Conservation (phyloP, 768 basidiomycete species). For the Lentinula aciculospora region DNA sequence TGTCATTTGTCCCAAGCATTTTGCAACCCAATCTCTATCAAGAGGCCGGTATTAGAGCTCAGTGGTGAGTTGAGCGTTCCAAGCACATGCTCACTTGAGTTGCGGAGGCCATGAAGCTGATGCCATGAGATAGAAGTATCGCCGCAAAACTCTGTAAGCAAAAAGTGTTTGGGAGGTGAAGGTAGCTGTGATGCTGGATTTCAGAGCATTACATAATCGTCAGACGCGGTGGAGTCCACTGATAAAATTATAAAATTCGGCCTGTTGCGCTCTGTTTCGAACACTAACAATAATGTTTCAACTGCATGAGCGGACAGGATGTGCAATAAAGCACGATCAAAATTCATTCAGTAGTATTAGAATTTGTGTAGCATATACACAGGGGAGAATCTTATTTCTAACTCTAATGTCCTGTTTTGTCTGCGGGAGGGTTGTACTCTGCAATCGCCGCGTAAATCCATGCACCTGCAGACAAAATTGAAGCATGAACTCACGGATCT, state of each 20-base stretch:
- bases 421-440: slow-evolving; percentile 61
- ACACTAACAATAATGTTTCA: no score
- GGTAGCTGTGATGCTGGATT: no score
- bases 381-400: slow-evolving; percentile 12
- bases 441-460: slow-evolving; percentile 6
- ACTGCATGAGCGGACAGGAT: no score
- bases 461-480: background rate
- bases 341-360: slow-evolving; percentile 6
- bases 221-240: no score
- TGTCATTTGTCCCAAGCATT: slow-evolving; percentile 88
- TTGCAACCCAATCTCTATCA: slow-evolving; percentile 93
- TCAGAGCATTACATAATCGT: background rate
- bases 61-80: background rate
- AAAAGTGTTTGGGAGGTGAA: no score
- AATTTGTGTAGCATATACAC: slow-evolving; percentile 9
- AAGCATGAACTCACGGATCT: slow-evolving; percentile 59
- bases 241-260: no score
- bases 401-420: slow-evolving; percentile 48
- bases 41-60: background rate
- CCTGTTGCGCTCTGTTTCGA: no score
- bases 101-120: slow-evolving; percentile 78
- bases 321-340: background rate
- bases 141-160: background rate
- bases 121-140: slow-evolving; percentile 40
- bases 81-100: slow-evolving; percentile 50